Base-by-base conservation (phyloP, 2,329 filamentous ascomycete genomes). In the Pseudogymnoascus sp. region DNA sequence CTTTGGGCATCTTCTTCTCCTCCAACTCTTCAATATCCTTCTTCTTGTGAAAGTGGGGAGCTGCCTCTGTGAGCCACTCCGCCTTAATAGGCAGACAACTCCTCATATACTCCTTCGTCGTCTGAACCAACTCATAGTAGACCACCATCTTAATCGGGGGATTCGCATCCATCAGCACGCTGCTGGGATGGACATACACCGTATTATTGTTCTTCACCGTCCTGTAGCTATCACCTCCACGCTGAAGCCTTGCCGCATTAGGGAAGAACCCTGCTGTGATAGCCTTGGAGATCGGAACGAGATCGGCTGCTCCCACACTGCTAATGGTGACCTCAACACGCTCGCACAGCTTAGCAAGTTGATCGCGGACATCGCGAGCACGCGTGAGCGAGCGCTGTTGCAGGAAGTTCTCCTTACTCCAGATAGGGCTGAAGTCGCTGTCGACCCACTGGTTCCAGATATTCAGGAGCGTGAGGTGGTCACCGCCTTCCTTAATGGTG, bases 381-480 rank as follows among this genome's bases (percentile, higher is more conserved):
- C 95, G 86, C 0, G 88, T 95, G 2, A 99, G 81, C n/a, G 88
- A 90, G 15, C 93, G 86, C 74, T 96, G 91, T 73, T 97, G 93
- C 9, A 99, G 74, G 75, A 96, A 99, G 74, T 97, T 97, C 77
- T 97, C 93, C 59, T 88, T 87, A 0, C 90, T 81, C 93, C 93
- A 99, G 53, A 96, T 85, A 62, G 86, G 87, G 60, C 86, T 90
- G 76, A 91, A 99, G 75, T 96, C 93, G 59, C 86, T 88, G 72
- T 97, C 93, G 1, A 93, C 90, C 89, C 92, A 99, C 74, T 96
- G 90, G 70, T 95, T 93, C 87, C 88, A 99, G 69, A 99, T 88
- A 71, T 96, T 96, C 59, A 97, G 84, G 1, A 96, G 83, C 0
- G 91, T 92, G 4, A 95, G 74, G 70, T 96, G 90, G 73, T 99